Evolutionary conservation across 768 basidiomycete genomes (phyloP).

Genomic region (Pleurotus sapidus): DNA sequence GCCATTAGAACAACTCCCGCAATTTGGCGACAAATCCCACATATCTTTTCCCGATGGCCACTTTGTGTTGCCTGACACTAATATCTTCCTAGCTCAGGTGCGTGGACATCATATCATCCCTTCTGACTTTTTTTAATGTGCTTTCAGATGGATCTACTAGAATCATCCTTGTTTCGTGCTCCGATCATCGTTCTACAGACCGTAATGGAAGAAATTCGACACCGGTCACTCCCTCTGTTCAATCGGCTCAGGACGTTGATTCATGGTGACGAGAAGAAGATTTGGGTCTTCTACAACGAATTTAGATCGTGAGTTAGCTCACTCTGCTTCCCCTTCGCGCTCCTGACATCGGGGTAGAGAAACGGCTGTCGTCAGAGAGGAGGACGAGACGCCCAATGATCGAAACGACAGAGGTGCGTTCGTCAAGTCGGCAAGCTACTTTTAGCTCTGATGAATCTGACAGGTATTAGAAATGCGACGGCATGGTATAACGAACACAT

Average conservation of each 20-base stretch:
- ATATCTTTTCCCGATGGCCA: conserved; percentile 62
- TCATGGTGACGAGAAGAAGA: conserved; percentile 81
- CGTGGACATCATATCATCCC: conserved; percentile 18
- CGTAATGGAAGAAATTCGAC: conserved; percentile 94
- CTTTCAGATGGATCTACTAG: conserved; percentile 87
- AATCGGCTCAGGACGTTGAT: conserved; percentile 87
- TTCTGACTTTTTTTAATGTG: neutral
- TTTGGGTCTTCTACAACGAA: conserved; percentile 87
- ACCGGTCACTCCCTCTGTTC: conserved; percentile 88
- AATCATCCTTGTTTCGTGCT: conserved; percentile 67
- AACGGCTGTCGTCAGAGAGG: conserved; percentile 75
- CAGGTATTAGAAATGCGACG: conserved; percentile 87
- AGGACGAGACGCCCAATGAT: conserved; percentile 87
- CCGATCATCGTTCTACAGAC: conserved; percentile 94
- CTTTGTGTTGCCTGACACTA: conserved; percentile 90
- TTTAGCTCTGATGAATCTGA: neutral
- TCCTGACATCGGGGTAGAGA: conserved; percentile 44
- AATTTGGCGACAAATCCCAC: conserved; percentile 56
- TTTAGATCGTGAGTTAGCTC: conserved; percentile 63
- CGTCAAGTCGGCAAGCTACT: neutral
- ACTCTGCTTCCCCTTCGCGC: neutral
- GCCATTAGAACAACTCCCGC: conserved; percentile 48
- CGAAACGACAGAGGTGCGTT: conserved; percentile 85
- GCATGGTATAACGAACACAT: conserved; percentile 85
- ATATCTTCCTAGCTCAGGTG: conserved; percentile 90